phyloP scores from a whole-genome alignment of 345 rosid species.

The Hibiscus syriacus region DNA sequence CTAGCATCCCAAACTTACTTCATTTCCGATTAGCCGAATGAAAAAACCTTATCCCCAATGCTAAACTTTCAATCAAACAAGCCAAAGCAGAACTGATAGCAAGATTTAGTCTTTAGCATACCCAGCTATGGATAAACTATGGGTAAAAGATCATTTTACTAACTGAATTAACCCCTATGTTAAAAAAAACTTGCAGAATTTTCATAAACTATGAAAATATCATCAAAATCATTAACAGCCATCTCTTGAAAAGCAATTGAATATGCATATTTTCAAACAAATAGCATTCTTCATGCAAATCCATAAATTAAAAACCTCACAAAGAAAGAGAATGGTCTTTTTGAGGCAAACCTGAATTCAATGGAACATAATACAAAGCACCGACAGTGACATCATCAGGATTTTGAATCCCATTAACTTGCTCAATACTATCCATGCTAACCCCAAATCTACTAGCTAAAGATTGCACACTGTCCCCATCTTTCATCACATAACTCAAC shows the following conservation, averaged over 20 bases:
- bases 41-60: neutral
- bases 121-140: neutral
- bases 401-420: constrained; percentile 58
- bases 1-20: neutral
- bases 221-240: constrained; percentile 3
- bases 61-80: neutral
- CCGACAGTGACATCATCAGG: constrained; percentile 81
- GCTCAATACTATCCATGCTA: constrained; percentile 82
- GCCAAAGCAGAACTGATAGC: neutral
- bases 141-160: neutral
- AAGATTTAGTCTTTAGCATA: neutral
- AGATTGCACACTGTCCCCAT: constrained; percentile 74
- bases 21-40: neutral
- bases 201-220: neutral
- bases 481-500: constrained; percentile 76
- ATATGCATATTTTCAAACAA: neutral
- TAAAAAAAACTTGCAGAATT: neutral
- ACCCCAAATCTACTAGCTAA: constrained; percentile 85
- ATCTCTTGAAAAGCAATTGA: neutral
- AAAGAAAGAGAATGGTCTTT: neutral
- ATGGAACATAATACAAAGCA: constrained; percentile 62
- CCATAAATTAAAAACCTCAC: neutral
- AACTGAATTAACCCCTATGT: neutral
- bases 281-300: neutral
- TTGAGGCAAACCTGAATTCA: constrained; percentile 66